Base-by-base conservation (phyloP, 2,329 filamentous ascomycete genomes). In the Penicillium sp. region DNA sequence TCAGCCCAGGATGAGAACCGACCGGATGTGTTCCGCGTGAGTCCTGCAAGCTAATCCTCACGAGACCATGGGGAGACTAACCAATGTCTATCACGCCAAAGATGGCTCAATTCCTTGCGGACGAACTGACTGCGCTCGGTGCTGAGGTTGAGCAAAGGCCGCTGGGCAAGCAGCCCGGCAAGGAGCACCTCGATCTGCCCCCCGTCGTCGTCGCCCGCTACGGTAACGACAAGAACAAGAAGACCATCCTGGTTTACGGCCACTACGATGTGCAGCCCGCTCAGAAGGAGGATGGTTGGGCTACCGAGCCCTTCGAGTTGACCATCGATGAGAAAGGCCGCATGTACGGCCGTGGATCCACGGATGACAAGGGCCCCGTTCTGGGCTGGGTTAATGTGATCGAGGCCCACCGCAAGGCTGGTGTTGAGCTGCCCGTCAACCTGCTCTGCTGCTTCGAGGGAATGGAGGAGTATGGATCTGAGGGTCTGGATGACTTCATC, bases 251-350 rank as follows among this genome's bases (percentile, higher is more conserved):
- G 64, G 92, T 99, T 51, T 99, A 99, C 75, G 95, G 95, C 52
- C 95, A 99, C 83, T 99, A 99, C 82, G 95, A 99, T 76, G 95
- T 99, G 38, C 95, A 99, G 81, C 95, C 95, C 28, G 95, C 95
- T 37, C 86, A 93, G 74, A 91, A 91, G 82, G 91, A 90, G 69
- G 95, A 99, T 71, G 95, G 95, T 67, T 99, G 95, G 95, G 88
- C 89, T 57, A 97, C 94, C 2, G 91, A 98, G 77, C 95, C 95
- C 6, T 99, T 98, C 78, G 88, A 91, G 63, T 85, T 99, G 66
- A 90, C 86, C 30, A 85, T 98, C 60, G 93, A 96, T 74, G 88
- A 93, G 66, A 91, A 97, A 80, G 94, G 89, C 65, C 89, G 93
- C 74, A 99, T 99, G 95, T 97, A 90, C 73, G 95, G 95, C 63